phyloP scores from a whole-genome alignment of 306 rosid species.

The Begonia peltatifolia region DNA sequence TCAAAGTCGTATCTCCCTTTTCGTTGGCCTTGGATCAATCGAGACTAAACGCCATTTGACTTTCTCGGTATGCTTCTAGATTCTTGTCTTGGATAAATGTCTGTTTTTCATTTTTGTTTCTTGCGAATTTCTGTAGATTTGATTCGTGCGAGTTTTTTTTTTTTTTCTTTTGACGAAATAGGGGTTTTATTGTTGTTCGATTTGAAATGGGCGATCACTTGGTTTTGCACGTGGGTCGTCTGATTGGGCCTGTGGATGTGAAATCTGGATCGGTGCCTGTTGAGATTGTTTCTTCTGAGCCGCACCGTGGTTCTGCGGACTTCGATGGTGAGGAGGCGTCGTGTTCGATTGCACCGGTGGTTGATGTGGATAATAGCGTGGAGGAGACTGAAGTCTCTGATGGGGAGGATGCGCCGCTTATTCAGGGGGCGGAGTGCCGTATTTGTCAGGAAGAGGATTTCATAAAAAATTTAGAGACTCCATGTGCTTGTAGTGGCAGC shows the following conservation, averaged over 20 bases:
- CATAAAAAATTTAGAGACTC: slow-evolving; percentile 57
- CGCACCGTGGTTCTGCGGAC: slow-evolving; percentile 4
- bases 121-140: no score
- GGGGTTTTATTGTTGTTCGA: not conserved
- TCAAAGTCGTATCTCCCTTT: no score
- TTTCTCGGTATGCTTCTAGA: no score
- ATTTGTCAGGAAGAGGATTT: slow-evolving; percentile 94
- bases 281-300: slow-evolving; percentile 24
- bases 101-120: no score
- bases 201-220: not conserved
- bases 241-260: not conserved
- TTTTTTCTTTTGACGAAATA: not conserved
- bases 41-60: no score
- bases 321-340: slow-evolving; percentile 20
- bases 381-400: slow-evolving; percentile 16
- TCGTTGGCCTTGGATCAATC: no score
- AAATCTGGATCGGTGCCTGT: slow-evolving; percentile 12
- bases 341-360: slow-evolving; percentile 14
- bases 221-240: not conserved
- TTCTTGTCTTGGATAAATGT: no score
- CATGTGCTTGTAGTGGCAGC: slow-evolving; percentile 91
- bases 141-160: no score
- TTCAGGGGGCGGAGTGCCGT: slow-evolving; percentile 80
- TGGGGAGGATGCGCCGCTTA: slow-evolving; percentile 53
- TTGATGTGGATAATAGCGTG: slow-evolving; percentile 4